Evolutionary conservation across 345 rosid species (phyloP), one percentile per base, ranked within the genome.

Genomic region (Pistacia atlantica): DNA sequence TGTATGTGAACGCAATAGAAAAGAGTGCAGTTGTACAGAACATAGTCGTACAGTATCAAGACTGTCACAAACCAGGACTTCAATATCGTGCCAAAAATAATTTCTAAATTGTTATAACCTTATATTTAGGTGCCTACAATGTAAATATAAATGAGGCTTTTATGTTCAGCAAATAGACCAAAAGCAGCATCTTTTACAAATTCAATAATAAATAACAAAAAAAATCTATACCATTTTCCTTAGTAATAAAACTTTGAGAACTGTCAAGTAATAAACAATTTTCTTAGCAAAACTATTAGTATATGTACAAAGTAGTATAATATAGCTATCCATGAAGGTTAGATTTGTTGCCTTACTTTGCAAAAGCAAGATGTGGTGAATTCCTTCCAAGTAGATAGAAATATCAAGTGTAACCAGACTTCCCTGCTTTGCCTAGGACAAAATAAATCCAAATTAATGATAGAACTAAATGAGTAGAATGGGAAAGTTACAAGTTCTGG

Each of bases 301-400:
- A 75, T 72, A 12, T 42, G 28, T 59, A 56, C 11, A 63, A 67
- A 65, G 73, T 73, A 60, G 56, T 31, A 49, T 17, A 20, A 52
- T 67, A 22, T 58, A 56, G 67, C 58, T 38, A 52, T 52, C 18
- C 14, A 35, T 14, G 48, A 75, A 66, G 35, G 45, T 58, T 38
- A 31, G 65, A 74, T 81, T 56, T 69, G 69, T 51, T 65, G 61
- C 63, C 86, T 89, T 89, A 95, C 98, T 86, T 76, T 89, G 91
- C 77, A 79, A 11, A 74, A 89, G 90, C 82, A 93, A 81, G 67
- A 89, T 67, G 82, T 74, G 78, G 80, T 89, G 90, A 79, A 95
- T 86, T 78, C 92, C 98, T 87, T 95, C 93, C 83, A 93, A 78
- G 87, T 84, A 95, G 76, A 80, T 75, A 63, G 85, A 84, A 75